phyloP scores from a whole-genome alignment of 345 rosid genomes.

The Citrus cavaleriei region DNA sequence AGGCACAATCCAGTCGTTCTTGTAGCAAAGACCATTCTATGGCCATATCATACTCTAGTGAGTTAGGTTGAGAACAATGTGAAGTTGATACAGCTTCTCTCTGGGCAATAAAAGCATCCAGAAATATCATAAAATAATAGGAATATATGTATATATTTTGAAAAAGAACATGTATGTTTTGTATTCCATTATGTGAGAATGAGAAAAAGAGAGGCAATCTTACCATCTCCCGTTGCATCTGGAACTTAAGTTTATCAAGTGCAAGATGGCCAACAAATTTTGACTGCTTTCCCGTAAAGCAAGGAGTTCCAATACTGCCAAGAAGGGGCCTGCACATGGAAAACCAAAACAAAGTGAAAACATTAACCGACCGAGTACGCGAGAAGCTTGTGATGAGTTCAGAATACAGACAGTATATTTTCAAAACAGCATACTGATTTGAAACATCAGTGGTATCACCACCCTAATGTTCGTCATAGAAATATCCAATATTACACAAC shows the following conservation, averaged over 20 bases:
- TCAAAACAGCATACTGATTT: background rate
- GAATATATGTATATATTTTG: background rate
- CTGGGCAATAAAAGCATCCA: slow-evolving; percentile 27
- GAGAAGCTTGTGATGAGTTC: background rate
- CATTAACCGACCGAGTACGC: background rate
- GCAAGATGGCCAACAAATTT: slow-evolving; percentile 65
- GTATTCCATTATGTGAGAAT: background rate
- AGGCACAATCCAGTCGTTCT: slow-evolving; percentile 37
- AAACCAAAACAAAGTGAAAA: background rate
- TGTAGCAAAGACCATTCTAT: slow-evolving; percentile 70
- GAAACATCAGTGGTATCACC: background rate
- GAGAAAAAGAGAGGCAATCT: slow-evolving; percentile 3
- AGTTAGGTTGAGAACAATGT: slow-evolving; percentile 87
- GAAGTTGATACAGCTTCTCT: slow-evolving; percentile 80
- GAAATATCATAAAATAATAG: background rate
- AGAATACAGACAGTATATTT: background rate
- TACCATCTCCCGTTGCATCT: slow-evolving; percentile 59
- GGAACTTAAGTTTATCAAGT: slow-evolving; percentile 36
- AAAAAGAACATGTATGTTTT: background rate
- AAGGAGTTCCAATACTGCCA: slow-evolving; percentile 49
- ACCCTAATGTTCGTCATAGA: background rate
- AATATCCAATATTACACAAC: background rate
- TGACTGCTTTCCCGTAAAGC: slow-evolving; percentile 45
- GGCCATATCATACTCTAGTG: slow-evolving; percentile 83
- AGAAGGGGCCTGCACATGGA: slow-evolving; percentile 67